These are phyloP conservation scores for Termitomyces sp. DNA, from an alignment of 768 basidiomycete species.

Conservation along the genomic window DNA sequence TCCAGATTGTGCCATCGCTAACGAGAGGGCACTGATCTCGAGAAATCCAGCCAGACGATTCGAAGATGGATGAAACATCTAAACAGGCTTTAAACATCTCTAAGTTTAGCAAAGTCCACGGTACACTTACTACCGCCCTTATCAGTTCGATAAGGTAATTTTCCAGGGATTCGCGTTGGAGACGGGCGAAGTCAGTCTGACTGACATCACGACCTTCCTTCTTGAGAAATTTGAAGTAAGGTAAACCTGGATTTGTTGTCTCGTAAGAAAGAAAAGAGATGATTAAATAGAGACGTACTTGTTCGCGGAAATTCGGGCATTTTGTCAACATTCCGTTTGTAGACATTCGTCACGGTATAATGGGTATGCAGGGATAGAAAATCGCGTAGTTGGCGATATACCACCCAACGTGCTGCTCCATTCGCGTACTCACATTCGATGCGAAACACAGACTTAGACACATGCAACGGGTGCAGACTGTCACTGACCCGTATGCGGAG, in stretches of 20 bases:
- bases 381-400: slow-evolving; percentile 91
- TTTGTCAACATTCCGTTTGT: slow-evolving; percentile 66
- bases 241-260: slow-evolving; percentile 52
- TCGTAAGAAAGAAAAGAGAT: not conserved
- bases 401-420: slow-evolving; percentile 88
- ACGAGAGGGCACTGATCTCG: slow-evolving; percentile 86
- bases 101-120: not conserved
- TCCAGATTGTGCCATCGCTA: slow-evolving; percentile 74
- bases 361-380: slow-evolving; percentile 89
- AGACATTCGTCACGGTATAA: slow-evolving; percentile 81
- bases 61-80: slow-evolving; percentile 96
- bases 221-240: slow-evolving; percentile 85
- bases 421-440: slow-evolving; percentile 98
- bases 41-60: slow-evolving; percentile 89
- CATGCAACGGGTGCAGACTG: slow-evolving; percentile 77
- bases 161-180: slow-evolving; percentile 82
- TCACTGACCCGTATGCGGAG: slow-evolving; percentile 84
- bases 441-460: slow-evolving; percentile 76
- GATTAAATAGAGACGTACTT: slow-evolving; percentile 36
- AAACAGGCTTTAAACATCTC: not conserved
- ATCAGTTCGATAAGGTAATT: slow-evolving; percentile 86
- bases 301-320: slow-evolving; percentile 92
- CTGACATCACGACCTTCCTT: slow-evolving; percentile 56
- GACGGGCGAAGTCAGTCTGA: slow-evolving; percentile 72
- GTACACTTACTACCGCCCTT: slow-evolving; percentile 71